Base-by-base conservation (phyloP, 2,329 filamentous ascomycete species). In the Epicoccum sorghinum region DNA sequence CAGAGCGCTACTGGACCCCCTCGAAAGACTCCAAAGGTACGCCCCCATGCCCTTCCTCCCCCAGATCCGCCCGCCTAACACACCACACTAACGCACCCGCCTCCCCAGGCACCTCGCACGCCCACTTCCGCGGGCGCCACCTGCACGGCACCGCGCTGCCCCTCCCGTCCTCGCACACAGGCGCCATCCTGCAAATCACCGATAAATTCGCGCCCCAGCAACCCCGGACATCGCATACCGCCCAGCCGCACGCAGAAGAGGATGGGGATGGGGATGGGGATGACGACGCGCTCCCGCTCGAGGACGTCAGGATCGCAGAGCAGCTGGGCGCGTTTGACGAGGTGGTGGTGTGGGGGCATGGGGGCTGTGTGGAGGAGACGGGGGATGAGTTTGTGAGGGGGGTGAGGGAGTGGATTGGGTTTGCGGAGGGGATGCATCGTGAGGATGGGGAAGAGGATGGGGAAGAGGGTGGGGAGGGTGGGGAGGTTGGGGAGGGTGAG, bases 271-370 rank as follows among this genome's bases (percentile, higher is more conserved):
- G 61, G 5, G 57, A 64, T 4, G 52, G 60, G 0, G 39, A 57
- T 2, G 18, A 18, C 18, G 18, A 18, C 18, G 18, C 18, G 18
- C 18, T 3, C 18, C 18, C 18, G 18, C 18, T 2, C 18, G 62
- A 66, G 6, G 69, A 74, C 14, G 62, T 71, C 35, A 72, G 67
- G 46, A 76, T 82, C 1, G 73, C 93, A 62, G 82, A 89, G 45
- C 79, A 85, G 38, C 79, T 86, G 18, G 86, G 86, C 1, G 80
- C 80, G 13, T 97, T 97, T 69, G 85, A 91, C 6, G 81, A 89
- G 49, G 72, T 96, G 45, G 77, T 91, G 3, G 82, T 96, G n/a
- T 98, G 93, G 93, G 87, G 84, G 0, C 92, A 96, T 72, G 92
- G 95, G 62, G 74, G 77, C 1, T 65, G 84, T 44, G 86, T 86